These are phyloP conservation scores for Cutaneotrichosporon mucoides DNA, from an alignment of 1,284 basidiomycete species.

Conservation along the genomic window DNA sequence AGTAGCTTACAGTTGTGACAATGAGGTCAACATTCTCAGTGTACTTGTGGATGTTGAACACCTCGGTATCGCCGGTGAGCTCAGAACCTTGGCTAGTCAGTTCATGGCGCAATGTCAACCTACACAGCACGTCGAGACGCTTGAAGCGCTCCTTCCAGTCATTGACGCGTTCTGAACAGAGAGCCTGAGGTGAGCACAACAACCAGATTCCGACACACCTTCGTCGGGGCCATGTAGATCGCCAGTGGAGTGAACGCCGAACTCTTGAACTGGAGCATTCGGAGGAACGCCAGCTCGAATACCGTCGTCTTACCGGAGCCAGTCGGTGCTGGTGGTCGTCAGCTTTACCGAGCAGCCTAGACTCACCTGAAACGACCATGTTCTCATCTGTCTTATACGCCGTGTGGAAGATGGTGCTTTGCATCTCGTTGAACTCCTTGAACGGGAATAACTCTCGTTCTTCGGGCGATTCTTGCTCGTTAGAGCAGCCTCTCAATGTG, in stretches of 20 bases:
- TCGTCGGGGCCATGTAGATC: conserved; percentile 92
- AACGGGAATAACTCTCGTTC: conserved; percentile 16
- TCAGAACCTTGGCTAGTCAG: conserved; percentile 60
- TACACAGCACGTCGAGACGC: conserved; percentile 68
- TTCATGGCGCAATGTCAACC: conserved; percentile 19
- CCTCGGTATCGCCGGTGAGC: conserved; percentile 83
- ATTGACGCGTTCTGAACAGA: conserved; percentile 75
- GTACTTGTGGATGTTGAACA: conserved; percentile 55
- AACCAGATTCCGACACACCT: conserved; percentile 53
- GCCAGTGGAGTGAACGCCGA: conserved; percentile 56
- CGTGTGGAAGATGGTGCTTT: conserved; percentile 16
- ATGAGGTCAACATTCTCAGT: conserved; percentile 67
- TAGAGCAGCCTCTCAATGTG: too few relatives aligned
- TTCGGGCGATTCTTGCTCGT: neutral
- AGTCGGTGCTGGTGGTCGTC: conserved; percentile 64
- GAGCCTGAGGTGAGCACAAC: conserved; percentile 55
- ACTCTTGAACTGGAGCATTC: conserved; percentile 59
- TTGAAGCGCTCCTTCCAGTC: conserved; percentile 84
- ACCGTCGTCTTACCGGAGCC: conserved; percentile 90
- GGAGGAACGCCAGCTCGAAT: conserved; percentile 86
- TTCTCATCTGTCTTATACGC: conserved; percentile 67
- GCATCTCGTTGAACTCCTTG: conserved; percentile 22
- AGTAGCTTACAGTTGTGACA: conserved; percentile 63
- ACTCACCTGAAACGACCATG: conserved; percentile 70
- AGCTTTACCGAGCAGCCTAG: neutral